These are phyloP conservation scores for Avena eriantha DNA, from an alignment of 176 grass and related monocot genomes.

Conservation along the genomic window DNA sequence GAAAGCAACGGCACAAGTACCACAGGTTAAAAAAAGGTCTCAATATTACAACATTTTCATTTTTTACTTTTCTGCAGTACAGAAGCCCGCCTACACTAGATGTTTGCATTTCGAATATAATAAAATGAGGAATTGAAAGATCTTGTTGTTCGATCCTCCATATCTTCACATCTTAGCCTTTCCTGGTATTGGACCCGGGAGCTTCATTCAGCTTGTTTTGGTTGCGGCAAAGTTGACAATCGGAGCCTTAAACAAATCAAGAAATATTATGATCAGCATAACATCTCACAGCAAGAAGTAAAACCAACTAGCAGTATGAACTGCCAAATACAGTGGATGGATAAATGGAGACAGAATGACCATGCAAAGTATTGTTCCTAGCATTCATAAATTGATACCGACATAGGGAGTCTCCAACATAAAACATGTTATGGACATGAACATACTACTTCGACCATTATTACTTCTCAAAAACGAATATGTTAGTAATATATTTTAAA, in stretches of 20 bases:
- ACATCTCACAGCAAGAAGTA: background rate
- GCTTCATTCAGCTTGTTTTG: slow-evolving; percentile 51
- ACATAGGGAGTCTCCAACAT: slow-evolving; percentile 11
- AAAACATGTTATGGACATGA: background rate
- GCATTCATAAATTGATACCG: background rate
- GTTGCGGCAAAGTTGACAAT: slow-evolving; percentile 66
- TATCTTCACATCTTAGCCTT: background rate
- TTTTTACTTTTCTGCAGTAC: background rate
- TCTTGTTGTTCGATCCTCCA: background rate
- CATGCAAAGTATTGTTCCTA: background rate
- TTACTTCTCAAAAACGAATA: slow-evolving; percentile 2
- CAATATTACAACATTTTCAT: background rate
- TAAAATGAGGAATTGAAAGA: background rate
- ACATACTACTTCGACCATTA: background rate
- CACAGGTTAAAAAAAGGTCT: background rate
- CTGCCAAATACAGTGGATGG: slow-evolving; percentile 16
- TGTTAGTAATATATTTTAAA: slow-evolving; percentile 14
- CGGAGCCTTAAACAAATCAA: slow-evolving; percentile 65
- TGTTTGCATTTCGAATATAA: slow-evolving; percentile 6
- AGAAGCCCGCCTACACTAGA: background rate
- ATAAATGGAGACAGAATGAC: background rate
- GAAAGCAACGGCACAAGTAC: background rate
- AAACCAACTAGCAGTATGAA: slow-evolving; percentile 3
- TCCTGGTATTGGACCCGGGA: slow-evolving; percentile 23
- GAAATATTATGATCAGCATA: slow-evolving; percentile 15